Percentiles rank a stretch among this genome's conserved stretches.
phyloP scores from a whole-genome alignment of 108 stramenopile species.

The Nitzschia sp. region DNA sequence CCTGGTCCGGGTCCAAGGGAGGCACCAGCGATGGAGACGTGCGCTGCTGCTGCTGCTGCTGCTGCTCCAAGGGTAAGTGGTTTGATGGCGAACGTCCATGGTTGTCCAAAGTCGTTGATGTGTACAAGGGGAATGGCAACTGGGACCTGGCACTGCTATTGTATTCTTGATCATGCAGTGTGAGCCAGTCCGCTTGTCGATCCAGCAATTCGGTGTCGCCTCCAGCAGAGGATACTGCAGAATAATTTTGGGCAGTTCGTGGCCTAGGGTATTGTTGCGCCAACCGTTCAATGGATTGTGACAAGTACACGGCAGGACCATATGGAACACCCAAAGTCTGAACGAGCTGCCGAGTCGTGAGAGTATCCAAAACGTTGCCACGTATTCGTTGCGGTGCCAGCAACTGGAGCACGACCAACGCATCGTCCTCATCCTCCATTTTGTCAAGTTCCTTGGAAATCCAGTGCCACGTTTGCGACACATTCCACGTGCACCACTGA shows the following conservation, averaged over 20 bases:
- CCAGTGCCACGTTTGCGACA: conserved; percentile 21
- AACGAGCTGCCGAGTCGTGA: conserved; percentile 1
- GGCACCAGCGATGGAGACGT: neutral
- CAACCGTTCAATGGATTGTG: conserved; percentile 12
- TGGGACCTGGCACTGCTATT: neutral
- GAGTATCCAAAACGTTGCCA: conserved; percentile 23
- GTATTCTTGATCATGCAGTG: conserved; percentile 18
- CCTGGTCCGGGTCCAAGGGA: neutral
- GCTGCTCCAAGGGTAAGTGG: neutral
- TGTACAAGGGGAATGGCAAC: neutral
- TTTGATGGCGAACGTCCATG: neutral
- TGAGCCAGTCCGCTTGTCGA: neutral
- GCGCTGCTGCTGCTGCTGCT: conserved; percentile 6
- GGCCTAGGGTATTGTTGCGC: conserved; percentile 16
- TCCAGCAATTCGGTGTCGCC: neutral
- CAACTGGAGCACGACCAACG: neutral
- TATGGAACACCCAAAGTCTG: conserved; percentile 21
- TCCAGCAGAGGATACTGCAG: neutral
- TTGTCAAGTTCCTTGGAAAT: conserved; percentile 7
- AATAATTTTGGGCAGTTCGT: neutral
- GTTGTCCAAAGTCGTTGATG: no score
- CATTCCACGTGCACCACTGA: conserved; percentile 28
- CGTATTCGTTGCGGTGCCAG: conserved; percentile 17
- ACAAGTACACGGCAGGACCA: conserved; percentile 19
- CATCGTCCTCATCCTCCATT: neutral